Evolutionary conservation across 441 rosid species (phyloP).

Genomic region (Biscutella laevigata): DNA sequence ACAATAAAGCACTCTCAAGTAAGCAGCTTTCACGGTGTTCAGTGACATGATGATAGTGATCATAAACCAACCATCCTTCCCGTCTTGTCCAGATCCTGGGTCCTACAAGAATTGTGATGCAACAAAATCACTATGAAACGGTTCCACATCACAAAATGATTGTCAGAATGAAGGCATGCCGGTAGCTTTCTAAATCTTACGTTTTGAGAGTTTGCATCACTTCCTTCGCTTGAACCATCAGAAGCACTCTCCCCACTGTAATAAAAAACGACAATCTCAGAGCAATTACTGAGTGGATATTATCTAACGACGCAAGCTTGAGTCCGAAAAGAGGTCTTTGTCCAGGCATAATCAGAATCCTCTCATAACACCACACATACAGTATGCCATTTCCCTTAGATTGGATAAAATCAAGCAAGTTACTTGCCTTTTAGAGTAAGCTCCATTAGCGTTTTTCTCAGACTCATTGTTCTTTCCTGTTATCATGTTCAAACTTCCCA

Average conservation of each 20-base stretch:
- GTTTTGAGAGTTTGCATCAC: constrained; percentile 75
- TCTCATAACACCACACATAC: not conserved
- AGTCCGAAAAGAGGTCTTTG: not conserved
- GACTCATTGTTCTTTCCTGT: constrained; percentile 63
- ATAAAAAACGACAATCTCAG: constrained; percentile 2
- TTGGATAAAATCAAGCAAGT: constrained; percentile 1
- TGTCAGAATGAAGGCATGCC: not conserved
- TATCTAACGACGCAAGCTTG: not conserved
- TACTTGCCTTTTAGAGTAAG: constrained; percentile 68
- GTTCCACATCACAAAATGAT: not conserved
- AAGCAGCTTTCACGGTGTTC: not conserved
- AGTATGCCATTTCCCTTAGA: not conserved
- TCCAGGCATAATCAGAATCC: not conserved
- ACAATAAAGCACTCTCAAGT: constrained; percentile 5
- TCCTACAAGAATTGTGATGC: constrained; percentile 43
- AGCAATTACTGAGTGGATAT: not conserved
- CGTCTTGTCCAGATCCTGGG: constrained; percentile 70
- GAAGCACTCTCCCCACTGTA: constrained; percentile 80
- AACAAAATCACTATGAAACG: not conserved
- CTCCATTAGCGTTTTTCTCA: constrained; percentile 74
- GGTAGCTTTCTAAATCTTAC: constrained; percentile 38
- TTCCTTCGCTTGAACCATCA: constrained; percentile 94
- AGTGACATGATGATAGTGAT: not conserved
- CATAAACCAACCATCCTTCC: constrained; percentile 48
- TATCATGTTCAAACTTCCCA: constrained; percentile 88